phyloP scores from a whole-genome alignment of 2,329 filamentous ascomycete genomes.

The Lasiodiplodia sp. region DNA sequence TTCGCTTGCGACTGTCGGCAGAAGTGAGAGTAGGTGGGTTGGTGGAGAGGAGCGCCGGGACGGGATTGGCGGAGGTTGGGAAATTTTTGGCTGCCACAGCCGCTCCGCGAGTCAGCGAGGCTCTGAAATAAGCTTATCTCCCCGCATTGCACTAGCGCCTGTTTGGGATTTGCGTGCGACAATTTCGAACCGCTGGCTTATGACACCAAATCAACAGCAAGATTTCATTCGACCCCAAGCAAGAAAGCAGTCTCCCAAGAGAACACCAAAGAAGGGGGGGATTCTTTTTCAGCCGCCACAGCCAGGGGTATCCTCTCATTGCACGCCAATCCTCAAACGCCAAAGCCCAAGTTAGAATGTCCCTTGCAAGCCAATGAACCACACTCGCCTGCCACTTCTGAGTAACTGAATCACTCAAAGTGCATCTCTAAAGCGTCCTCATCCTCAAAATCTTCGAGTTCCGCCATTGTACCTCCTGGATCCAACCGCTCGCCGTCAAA shows the following conservation, averaged over 20 bases:
- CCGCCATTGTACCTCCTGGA: conserved; percentile 42
- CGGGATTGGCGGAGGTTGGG: conserved; percentile 6
- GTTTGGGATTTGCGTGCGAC: background rate
- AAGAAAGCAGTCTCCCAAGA: background rate
- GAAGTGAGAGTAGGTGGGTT: background rate
- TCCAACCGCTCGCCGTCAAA: conserved; percentile 48
- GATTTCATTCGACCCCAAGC: background rate
- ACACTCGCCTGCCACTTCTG: background rate
- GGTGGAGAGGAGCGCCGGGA: background rate
- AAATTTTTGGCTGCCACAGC: conserved; percentile 27
- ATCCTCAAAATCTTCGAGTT: conserved; percentile 46
- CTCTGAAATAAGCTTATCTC: conserved; percentile 30
- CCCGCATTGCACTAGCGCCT: conserved; percentile 25
- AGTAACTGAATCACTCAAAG: conserved; percentile 35
- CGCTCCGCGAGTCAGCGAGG: conserved; percentile 25
- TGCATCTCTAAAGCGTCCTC: conserved; percentile 46
- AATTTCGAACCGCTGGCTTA: background rate
- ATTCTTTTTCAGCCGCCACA: background rate
- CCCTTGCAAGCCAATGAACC: background rate
- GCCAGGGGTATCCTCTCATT: conserved; percentile 9
- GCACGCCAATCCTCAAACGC: background rate
- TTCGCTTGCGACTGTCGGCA: background rate
- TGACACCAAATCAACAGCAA: background rate
- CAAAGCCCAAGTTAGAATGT: background rate
- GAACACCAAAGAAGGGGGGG: background rate